Evolutionary conservation across 1,284 basidiomycete genomes (phyloP), one percentile per base, ranked within the genome.

Genomic region (Melampsora americana): DNA sequence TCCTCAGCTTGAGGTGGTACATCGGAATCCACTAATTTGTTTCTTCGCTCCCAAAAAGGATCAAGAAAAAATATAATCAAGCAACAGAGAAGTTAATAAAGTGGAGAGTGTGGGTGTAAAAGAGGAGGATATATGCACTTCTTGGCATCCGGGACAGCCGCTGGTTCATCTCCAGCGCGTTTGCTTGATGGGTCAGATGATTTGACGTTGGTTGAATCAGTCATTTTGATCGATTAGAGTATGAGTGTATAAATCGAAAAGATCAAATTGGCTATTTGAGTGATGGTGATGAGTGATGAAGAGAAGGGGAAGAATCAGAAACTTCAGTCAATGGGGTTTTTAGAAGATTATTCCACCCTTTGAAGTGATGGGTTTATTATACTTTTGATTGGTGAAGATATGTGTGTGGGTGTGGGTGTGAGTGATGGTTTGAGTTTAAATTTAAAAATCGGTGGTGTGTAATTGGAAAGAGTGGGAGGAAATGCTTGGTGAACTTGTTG

Each of bases 111-210:
- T 20, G 50, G 18, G 2, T 20, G 3, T 53, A 5, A 18, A 53
- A 53, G 50, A 53, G 18, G 50, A 53, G 50, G 23, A 53, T 53
- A 12, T 53, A 53, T 53, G 50, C 50, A 53, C 50, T 53, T 53
- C 50, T 53, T 53, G 4, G 50, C 50, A 16, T 53, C 50, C 50
- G 50, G 50, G 14, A 53, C 50, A 23, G 50, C 23, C 4, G 50
- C 50, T 53, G 50, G 14, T 23, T 53, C 50, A 5, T 53, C 50
- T 20, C 50, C 50, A 12, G 50, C 50, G 50, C 50, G 50, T 23
- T 53, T 53, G 50, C 50, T 53, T 18, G 50, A 53, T 20, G 50
- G 50, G 23, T 18, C 50, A 23, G 16, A 18, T 18, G 50, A 53
- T 23, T 20, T 53, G 50, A 53, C 23, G 50, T 5, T 53, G 3